A percentile compares a stretch with the other conserved stretches of the same genome.
These are phyloP conservation scores for Xanthoconium stramineum DNA, from an alignment of 768 basidiomycete genomes.

Conservation along the genomic window DNA sequence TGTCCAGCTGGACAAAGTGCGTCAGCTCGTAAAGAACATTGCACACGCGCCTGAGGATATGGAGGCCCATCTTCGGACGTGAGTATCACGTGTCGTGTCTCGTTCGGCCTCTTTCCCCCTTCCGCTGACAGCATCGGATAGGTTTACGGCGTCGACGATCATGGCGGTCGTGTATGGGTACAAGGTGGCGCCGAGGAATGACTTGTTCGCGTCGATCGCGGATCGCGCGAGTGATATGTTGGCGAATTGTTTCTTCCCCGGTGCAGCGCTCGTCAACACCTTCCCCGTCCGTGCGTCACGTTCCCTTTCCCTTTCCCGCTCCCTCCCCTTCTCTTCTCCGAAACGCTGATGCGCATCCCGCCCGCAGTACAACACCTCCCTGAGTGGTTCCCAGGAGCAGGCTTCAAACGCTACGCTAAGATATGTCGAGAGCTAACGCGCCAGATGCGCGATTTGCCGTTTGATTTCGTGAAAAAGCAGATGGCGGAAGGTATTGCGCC, in stretches of 20 bases:
- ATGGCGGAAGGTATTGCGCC: constrained; percentile 18
- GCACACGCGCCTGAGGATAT: constrained; percentile 27
- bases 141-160: constrained; percentile 30
- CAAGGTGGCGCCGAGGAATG: constrained; percentile 29
- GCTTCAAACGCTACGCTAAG: constrained; percentile 25
- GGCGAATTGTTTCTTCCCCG: constrained; percentile 27
- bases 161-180: constrained; percentile 35
- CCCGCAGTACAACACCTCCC: constrained; percentile 29
- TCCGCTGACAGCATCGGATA: neutral
- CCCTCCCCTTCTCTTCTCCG: no score
- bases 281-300: constrained; percentile 27
- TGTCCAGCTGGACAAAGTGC: constrained; percentile 32
- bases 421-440: constrained; percentile 17
- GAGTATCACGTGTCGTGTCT: neutral
- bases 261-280: constrained; percentile 30
- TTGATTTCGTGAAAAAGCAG: constrained; percentile 18
- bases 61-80: constrained; percentile 23
- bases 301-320: no score
- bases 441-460: constrained; percentile 16
- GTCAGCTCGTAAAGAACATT: constrained; percentile 31
- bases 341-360: no score
- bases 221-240: constrained; percentile 31
- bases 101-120: neutral
- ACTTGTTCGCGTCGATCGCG: constrained; percentile 31
- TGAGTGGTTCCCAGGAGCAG: constrained; percentile 30